Conservation (phyloP, 257 asterid genomes). For the Capsicum chinense region DNA sequence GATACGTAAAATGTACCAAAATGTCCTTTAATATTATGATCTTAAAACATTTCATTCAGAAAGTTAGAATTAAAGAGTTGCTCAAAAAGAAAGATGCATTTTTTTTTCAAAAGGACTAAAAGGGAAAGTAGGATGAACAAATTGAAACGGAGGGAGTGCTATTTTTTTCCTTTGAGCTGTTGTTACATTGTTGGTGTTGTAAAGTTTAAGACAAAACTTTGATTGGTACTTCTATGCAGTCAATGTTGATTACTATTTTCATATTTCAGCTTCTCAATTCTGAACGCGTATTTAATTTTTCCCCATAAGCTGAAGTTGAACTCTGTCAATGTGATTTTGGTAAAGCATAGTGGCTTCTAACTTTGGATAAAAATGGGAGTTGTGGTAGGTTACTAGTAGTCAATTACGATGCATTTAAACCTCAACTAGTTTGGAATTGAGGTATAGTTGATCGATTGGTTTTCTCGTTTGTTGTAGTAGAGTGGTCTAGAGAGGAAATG, state of each 20-base stretch:
- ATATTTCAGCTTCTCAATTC: no score
- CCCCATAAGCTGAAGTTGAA: not conserved
- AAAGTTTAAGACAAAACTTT: not conserved
- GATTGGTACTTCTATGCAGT: not conserved
- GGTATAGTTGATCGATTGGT: no score
- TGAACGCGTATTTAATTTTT: not conserved
- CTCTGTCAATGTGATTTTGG: not conserved
- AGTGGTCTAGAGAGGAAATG: no score
- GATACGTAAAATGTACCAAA: not conserved
- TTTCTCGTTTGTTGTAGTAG: no score
- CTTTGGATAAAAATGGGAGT: not conserved
- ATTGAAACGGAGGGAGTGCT: no score
- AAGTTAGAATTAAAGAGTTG: no score
- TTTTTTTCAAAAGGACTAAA: no score
- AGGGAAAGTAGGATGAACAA: not conserved
- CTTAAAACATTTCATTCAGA: not conserved
- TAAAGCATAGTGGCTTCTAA: not conserved
- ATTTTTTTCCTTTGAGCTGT: not conserved
- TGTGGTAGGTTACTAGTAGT: not conserved
- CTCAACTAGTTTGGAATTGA: no score
- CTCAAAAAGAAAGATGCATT: no score
- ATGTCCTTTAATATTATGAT: no score
- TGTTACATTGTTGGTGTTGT: not conserved
- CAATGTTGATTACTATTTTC: not conserved
- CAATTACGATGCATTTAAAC: not conserved